phyloP scores from a whole-genome alignment of 768 basidiomycete genomes.

The Suillus cothurnatus region DNA sequence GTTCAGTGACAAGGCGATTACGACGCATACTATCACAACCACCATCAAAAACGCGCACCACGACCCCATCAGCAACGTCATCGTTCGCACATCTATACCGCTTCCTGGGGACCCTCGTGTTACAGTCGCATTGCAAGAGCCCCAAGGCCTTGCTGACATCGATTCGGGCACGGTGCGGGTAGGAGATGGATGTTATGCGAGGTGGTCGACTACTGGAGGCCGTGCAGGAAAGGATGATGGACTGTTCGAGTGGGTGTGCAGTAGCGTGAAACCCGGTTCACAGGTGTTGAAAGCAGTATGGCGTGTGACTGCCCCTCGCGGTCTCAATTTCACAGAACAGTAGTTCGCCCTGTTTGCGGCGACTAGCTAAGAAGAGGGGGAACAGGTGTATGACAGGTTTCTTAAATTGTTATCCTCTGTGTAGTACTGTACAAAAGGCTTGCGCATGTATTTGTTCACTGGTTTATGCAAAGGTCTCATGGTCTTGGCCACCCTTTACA shows the following conservation, averaged over 20 bases:
- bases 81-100: conserved; percentile 32
- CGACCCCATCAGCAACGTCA: conserved; percentile 12
- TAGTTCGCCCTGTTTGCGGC: background rate
- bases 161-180: conserved; percentile 16
- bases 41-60: conserved; percentile 21
- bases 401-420: background rate
- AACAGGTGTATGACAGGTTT: background rate
- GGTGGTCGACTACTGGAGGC: conserved; percentile 23
- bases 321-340: conserved; percentile 19
- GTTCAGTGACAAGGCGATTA: conserved; percentile 15
- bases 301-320: conserved; percentile 30
- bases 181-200: conserved; percentile 16
- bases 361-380: background rate
- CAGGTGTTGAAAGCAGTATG: conserved; percentile 30
- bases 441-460: background rate
- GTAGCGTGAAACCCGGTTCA: conserved; percentile 23
- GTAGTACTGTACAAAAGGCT: background rate
- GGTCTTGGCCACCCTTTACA: conserved; percentile 27
- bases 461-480: background rate
- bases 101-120: conserved; percentile 29
- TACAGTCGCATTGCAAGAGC: conserved; percentile 30
- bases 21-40: conserved; percentile 22
- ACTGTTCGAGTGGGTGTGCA: conserved; percentile 33
- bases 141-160: conserved; percentile 24
- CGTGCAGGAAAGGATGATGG: conserved; percentile 24